Percentiles rank a stretch among this genome's conserved stretches.
Conservation (phyloP, 768 basidiomycete species). For the Boletus fagicola region DNA sequence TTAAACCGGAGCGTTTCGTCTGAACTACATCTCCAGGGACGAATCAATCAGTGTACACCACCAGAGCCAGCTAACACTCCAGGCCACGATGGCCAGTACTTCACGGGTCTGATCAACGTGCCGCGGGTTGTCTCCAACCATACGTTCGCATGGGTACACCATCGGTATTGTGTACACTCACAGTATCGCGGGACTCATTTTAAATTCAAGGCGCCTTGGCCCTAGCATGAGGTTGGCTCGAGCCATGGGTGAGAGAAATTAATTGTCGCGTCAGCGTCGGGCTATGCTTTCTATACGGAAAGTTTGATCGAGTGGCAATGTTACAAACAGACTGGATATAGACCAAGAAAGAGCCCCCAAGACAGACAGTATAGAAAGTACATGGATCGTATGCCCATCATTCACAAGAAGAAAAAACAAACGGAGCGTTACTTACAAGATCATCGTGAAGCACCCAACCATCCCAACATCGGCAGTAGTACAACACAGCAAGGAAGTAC, state of each 20-base stretch:
- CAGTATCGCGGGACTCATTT: conserved; percentile 7
- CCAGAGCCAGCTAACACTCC: too few species aligned
- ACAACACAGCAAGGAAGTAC: neutral
- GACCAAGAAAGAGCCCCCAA: neutral
- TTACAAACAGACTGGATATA: neutral
- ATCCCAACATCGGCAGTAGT: too few species aligned
- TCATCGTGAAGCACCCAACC: too few species aligned
- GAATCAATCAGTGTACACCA: too few species aligned
- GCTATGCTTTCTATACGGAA: too few species aligned
- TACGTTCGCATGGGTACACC: conserved; percentile 72
- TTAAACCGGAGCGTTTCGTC: too few species aligned
- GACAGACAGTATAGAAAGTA: neutral
- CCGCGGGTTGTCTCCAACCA: conserved; percentile 40
- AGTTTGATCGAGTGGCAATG: too few species aligned
- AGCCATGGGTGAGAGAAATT: conserved; percentile 28
- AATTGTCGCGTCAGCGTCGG: conserved; percentile 6
- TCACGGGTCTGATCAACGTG: too few species aligned
- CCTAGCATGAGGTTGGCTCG: conserved; percentile 22
- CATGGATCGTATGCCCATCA: neutral
- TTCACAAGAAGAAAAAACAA: neutral
- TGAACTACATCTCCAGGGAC: too few species aligned
- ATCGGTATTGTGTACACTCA: conserved; percentile 56
- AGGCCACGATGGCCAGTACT: too few species aligned
- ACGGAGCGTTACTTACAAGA: neutral
- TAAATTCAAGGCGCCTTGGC: conserved; percentile 21